phyloP scores from a whole-genome alignment of 2,329 filamentous ascomycete species.

The Colletotrichum sp. region DNA sequence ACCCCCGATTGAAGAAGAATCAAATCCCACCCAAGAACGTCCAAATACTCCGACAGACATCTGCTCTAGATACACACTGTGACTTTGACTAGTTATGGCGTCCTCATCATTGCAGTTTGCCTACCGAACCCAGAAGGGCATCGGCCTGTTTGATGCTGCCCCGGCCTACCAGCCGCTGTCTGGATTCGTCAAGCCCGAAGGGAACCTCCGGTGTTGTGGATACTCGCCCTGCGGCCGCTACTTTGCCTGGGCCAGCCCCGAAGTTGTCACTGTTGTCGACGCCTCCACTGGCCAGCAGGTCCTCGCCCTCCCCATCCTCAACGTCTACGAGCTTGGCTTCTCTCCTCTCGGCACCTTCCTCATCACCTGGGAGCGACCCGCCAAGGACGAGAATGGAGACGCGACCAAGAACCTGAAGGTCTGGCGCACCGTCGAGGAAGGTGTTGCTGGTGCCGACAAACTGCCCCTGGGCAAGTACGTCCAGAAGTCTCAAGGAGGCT shows the following conservation, averaged over 20 bases:
- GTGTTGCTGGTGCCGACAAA: slow-evolving; percentile 66
- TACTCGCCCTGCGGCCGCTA: slow-evolving; percentile 97
- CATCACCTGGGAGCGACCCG: slow-evolving; percentile 94
- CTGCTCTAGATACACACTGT: slow-evolving; percentile 57
- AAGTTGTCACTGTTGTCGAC: slow-evolving; percentile 86
- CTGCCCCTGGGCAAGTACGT: slow-evolving; percentile 87
- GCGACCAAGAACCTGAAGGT: slow-evolving; percentile 97
- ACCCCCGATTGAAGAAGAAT: slow-evolving; percentile 24
- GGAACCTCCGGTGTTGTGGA: slow-evolving; percentile 90
- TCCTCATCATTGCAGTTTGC: slow-evolving; percentile 91
- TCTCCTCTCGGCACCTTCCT: slow-evolving; percentile 91
- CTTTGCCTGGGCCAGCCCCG: slow-evolving; percentile 91
- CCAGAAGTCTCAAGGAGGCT: slow-evolving; percentile 93
- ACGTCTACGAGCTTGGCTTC: slow-evolving; percentile 94
- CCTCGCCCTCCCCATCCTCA: slow-evolving; percentile 76
- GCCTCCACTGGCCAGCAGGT: slow-evolving; percentile 77
- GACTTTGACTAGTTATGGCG: slow-evolving; percentile 94
- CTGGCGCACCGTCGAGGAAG: slow-evolving; percentile 82
- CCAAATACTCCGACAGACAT: slow-evolving; percentile 16
- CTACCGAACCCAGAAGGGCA: slow-evolving; percentile 95
- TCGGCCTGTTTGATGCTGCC: slow-evolving; percentile 90
- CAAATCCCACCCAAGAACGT: slow-evolving; percentile 23
- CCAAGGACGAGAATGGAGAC: slow-evolving; percentile 92
- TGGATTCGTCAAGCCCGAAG: slow-evolving; percentile 87
- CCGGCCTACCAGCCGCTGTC: slow-evolving; percentile 85